Conservation (phyloP, 2,329 filamentous ascomycete species). For the Davidsoniella eucalypti region DNA sequence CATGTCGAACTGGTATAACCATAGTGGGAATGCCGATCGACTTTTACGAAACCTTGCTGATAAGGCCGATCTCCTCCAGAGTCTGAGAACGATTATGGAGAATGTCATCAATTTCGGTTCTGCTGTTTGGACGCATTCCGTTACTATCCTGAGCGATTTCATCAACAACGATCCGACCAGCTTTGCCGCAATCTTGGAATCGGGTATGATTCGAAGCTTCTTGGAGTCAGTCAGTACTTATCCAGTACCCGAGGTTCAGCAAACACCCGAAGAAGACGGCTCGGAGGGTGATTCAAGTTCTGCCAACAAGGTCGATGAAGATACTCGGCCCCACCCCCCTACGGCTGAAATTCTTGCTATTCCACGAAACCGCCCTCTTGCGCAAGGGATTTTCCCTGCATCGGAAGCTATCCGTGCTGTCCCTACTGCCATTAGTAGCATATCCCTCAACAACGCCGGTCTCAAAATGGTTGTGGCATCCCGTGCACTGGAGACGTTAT, state of each 20-base stretch:
- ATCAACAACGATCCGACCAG: constrained; percentile 98
- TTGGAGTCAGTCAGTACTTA: constrained; percentile 61
- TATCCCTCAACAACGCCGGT: constrained; percentile 77
- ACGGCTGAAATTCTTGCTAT: constrained; percentile 31
- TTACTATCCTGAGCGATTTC: constrained; percentile 84
- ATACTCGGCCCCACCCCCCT: constrained; percentile 35
- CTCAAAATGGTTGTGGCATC: constrained; percentile 78
- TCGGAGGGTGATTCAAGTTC: constrained; percentile 13
- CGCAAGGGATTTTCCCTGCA: constrained; percentile 67
- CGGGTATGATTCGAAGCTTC: constrained; percentile 73
- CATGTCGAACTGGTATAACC: constrained; percentile 58
- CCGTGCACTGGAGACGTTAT: constrained; percentile 66
- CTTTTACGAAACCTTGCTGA: constrained; percentile 86
- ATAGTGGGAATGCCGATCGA: constrained; percentile 71
- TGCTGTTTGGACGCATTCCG: constrained; percentile 87
- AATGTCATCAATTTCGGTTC: constrained; percentile 71
- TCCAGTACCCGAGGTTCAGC: constrained; percentile 20
- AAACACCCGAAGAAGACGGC: constrained; percentile 18
- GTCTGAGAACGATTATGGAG: constrained; percentile 65
- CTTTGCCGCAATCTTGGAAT: constrained; percentile 88
- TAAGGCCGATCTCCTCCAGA: constrained; percentile 66
- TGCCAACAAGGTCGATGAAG: constrained; percentile 14
- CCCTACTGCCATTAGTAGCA: constrained; percentile 77
- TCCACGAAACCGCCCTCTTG: constrained; percentile 30
- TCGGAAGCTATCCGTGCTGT: constrained; percentile 77